These are phyloP conservation scores for Colletotrichum sojae DNA, from an alignment of 2,329 filamentous ascomycete genomes.

Conservation along the genomic window DNA sequence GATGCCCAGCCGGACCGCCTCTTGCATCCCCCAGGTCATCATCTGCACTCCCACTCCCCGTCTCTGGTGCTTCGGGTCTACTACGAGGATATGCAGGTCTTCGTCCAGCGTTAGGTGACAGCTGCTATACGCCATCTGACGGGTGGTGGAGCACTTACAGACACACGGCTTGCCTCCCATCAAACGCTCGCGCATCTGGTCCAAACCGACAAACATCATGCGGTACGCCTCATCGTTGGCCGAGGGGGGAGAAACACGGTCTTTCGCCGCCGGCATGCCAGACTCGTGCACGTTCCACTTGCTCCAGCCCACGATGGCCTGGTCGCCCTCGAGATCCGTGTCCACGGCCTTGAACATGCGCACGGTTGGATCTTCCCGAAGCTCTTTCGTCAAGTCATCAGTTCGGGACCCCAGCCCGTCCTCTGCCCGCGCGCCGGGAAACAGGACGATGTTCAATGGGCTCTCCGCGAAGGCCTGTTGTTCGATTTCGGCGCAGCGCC, in stretches of 20 bases:
- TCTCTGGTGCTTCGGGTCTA: constrained; percentile 53
- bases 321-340: constrained; percentile 40
- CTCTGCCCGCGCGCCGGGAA: constrained; percentile 50
- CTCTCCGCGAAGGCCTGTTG: constrained; percentile 24
- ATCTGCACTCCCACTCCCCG: constrained; percentile 53
- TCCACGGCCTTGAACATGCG: constrained; percentile 40
- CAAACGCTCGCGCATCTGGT: constrained; percentile 47
- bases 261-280: constrained; percentile 45
- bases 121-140: neutral
- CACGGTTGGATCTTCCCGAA: constrained; percentile 34
- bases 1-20: constrained; percentile 54
- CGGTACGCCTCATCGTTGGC: constrained; percentile 52
- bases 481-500: constrained; percentile 39
- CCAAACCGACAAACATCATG: constrained; percentile 50
- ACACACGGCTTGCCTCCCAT: constrained; percentile 51
- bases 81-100: constrained; percentile 57
- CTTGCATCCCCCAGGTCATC: constrained; percentile 51
- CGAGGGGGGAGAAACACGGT: constrained; percentile 47
- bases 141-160: constrained; percentile 48
- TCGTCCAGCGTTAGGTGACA: constrained; percentile 19
- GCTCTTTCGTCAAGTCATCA: constrained; percentile 42
- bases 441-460: constrained; percentile 38
- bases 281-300: constrained; percentile 52
- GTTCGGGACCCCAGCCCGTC: constrained; percentile 44
- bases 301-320: constrained; percentile 52